Evolutionary conservation across 2,329 filamentous ascomycete genomes (phyloP).

Genomic region (Alternaria sp.): DNA sequence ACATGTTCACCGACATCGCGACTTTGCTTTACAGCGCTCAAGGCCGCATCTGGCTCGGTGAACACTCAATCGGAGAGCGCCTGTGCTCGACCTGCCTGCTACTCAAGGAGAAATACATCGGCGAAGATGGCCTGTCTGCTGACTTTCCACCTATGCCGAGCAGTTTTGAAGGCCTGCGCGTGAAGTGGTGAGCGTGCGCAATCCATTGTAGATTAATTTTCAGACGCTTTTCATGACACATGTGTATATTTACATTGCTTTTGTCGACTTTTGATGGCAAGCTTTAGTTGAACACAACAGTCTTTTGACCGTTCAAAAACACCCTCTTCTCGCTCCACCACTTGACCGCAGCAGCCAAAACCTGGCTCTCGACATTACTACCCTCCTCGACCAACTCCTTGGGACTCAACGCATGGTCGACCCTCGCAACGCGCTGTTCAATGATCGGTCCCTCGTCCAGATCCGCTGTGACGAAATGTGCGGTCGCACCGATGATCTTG

Average conservation of each 20-base stretch:
- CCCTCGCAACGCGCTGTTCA: conserved; percentile 79
- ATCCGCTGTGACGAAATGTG: conserved; percentile 85
- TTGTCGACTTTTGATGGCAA: not conserved
- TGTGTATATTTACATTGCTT: not conserved
- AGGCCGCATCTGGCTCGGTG: conserved; percentile 13
- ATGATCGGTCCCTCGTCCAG: conserved; percentile 88
- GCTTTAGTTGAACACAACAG: conserved; percentile 71
- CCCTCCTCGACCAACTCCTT: conserved; percentile 80
- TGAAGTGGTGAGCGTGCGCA: not conserved
- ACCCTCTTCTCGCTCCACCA: conserved; percentile 81
- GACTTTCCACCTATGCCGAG: conserved; percentile 16
- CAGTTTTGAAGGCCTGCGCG: not conserved
- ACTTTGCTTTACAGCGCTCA: conserved; percentile 16
- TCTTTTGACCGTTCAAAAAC: conserved; percentile 80
- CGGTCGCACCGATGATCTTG: conserved; percentile 86
- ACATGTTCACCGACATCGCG: conserved; percentile 12
- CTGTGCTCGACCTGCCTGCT: conserved; percentile 13
- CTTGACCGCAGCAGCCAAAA: conserved; percentile 80
- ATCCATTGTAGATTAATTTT: not conserved
- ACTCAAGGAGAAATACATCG: conserved; percentile 10
- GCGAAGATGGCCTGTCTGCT: conserved; percentile 9
- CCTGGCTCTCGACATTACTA: conserved; percentile 83
- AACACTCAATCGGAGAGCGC: not conserved
- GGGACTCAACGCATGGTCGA: conserved; percentile 77
- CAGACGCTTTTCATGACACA: not conserved